Evolutionary conservation across 1,139 yeast genomes (phyloP).

Genomic region (Blastobotrys buckinghamii): DNA sequence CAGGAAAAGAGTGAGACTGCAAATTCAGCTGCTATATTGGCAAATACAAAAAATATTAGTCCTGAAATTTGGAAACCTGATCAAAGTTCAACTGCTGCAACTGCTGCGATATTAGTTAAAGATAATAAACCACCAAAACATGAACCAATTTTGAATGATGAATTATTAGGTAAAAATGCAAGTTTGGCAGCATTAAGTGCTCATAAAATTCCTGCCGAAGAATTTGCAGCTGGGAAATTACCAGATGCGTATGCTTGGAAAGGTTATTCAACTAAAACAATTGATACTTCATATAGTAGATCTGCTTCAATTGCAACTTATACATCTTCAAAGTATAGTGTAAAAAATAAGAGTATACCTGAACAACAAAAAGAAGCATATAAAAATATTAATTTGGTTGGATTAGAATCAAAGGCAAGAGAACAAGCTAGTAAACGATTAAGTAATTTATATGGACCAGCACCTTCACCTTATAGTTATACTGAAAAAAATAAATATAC

Average conservation of each 20-base stretch:
- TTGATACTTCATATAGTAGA: constrained; percentile 5
- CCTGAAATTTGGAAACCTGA: constrained; percentile 33
- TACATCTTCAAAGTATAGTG: not conserved
- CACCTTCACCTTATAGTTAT: not conserved
- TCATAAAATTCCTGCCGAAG: constrained; percentile 30
- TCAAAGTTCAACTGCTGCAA: constrained; percentile 34
- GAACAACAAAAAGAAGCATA: not conserved
- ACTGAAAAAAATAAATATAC: not conserved
- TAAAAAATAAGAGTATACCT: not conserved
- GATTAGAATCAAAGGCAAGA: constrained; percentile 31
- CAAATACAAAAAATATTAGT: constrained; percentile 25
- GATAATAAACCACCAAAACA: constrained; percentile 16
- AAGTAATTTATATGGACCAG: constrained; percentile 22
- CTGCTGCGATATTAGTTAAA: constrained; percentile 47
- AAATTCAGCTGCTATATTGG: constrained; percentile 36
- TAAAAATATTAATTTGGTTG: constrained; percentile 18
- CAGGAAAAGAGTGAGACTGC: constrained; percentile 31
- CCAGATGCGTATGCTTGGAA: constrained; percentile 37
- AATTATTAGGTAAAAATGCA: constrained; percentile 20
- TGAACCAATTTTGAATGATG: constrained; percentile 5
- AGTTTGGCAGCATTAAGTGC: constrained; percentile 29
- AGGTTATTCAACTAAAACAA: not conserved
- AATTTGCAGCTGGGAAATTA: constrained; percentile 30
- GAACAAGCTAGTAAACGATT: constrained; percentile 31
- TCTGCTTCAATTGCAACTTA: constrained; percentile 7